Base-by-base conservation (phyloP, 176 grass and related monocot species). In the Coix lacrymajobi region DNA sequence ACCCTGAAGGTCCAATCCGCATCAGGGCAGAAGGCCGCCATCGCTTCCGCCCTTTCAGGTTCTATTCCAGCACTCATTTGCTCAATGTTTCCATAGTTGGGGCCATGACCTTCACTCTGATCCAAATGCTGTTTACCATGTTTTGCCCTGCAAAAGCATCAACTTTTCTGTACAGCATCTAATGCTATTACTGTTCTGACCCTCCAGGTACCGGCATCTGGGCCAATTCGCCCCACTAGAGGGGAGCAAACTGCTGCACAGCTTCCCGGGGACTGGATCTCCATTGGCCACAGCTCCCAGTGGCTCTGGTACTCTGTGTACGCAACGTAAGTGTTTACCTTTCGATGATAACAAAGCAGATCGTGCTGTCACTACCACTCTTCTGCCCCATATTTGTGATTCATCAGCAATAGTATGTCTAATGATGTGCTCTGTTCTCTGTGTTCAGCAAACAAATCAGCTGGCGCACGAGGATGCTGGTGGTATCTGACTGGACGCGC, bases 231-330 rank as follows among this genome's bases (percentile, higher is more conserved):
- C 96, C 40, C 92, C 96, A 45, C 81, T 95, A 82, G 96, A 77
- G 96, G 92, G 20, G 96, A 98, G 83, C 92, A 98, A 85, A 95
- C 96, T 19, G 96, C 92, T 16, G 96, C 96, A 81, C 88, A 98
- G 77, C 87, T 98, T 33, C 92, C 96, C 0, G 90, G 96, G 52
- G 96, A 98, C 87, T 98, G 96, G 96, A 88, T 98, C 78, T 95
- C 89, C 79, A 95, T 98, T 80, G 96, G 96, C 56, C 92, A 89
- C 34, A 98, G 96, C 81, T 25, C 38, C 51, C 96, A 95, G 87
- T 98, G 96, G 96, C 92, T 98, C 79, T 98, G 96, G 96, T 95
- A 98, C 48, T 98, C 96, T 0, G 86, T 98, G 22, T 95, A 98
- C 1, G 96, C 96, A 30, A 98, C 90, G 92, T 95, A 87, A 86